Evolutionary conservation across 768 basidiomycete genomes (phyloP).

Genomic region (Tulasnella sp.): DNA sequence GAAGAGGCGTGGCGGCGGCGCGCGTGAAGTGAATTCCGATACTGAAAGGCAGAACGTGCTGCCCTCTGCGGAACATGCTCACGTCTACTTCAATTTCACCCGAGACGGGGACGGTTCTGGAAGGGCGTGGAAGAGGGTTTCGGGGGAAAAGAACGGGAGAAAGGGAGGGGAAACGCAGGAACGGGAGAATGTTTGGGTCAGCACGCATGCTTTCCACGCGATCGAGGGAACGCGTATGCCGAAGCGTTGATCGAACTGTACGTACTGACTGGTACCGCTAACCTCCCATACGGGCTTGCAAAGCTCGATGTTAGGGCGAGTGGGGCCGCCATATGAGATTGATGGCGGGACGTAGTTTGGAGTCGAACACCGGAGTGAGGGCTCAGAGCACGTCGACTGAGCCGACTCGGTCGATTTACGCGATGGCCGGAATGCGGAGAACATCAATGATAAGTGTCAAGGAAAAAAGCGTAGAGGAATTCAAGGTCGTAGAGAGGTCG

Average conservation of each 20-base stretch:
- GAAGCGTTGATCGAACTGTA: neutral
- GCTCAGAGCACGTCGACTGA: neutral
- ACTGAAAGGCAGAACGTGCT: constrained; percentile 1
- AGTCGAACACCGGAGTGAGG: neutral
- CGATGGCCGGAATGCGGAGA: constrained; percentile 4
- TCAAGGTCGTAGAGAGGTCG: neutral
- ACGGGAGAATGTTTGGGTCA: neutral
- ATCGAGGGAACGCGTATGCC: neutral
- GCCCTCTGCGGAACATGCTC: constrained; percentile 14
- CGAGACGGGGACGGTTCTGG: neutral
- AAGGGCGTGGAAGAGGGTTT: neutral
- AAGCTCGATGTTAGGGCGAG: constrained; percentile 15
- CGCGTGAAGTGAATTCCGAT: constrained; percentile 13
- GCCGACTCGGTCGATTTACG: constrained; percentile 3
- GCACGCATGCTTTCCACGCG: neutral
- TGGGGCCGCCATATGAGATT: constrained; percentile 3
- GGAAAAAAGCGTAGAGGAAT: neutral
- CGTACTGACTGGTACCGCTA: neutral
- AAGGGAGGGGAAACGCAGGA: neutral
- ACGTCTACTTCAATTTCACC: constrained; percentile 19
- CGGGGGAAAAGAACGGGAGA: neutral
- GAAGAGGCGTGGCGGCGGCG: neutral
- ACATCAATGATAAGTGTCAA: neutral
- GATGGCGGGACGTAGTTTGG: neutral
- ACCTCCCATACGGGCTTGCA: constrained; percentile 19